These are phyloP conservation scores for Metarhizium rileyi DNA, from an alignment of 2,329 filamentous ascomycete species.

Conservation along the genomic window DNA sequence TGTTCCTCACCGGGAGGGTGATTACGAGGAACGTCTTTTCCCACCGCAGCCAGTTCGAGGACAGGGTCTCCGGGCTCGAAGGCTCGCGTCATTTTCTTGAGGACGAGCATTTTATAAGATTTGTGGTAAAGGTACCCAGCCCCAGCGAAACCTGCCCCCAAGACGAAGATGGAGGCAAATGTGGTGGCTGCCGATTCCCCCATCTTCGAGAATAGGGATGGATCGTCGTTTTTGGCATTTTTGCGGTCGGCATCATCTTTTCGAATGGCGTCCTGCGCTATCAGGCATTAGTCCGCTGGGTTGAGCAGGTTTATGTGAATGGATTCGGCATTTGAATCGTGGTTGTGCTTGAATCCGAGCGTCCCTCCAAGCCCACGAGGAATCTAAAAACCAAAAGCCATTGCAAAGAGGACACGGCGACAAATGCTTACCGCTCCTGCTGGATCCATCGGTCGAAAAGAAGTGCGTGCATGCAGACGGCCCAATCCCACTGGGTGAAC, in stretches of 20 bases:
- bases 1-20: conserved; percentile 29
- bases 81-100: conserved; percentile 87
- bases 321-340: not conserved
- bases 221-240: conserved; percentile 15
- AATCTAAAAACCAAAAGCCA: too few relatives aligned
- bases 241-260: not conserved
- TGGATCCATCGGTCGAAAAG: conserved; percentile 4
- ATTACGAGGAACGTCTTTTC: conserved; percentile 42
- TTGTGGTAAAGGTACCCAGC: conserved; percentile 73
- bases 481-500: not conserved
- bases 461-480: not conserved
- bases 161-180: conserved; percentile 61
- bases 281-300: not conserved
- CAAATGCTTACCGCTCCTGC: conserved; percentile 1
- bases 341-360: not conserved
- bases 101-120: conserved; percentile 79
- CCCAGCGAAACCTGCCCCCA: conserved; percentile 53
- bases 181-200: conserved; percentile 66
- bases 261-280: conserved; percentile 1
- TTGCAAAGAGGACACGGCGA: too few relatives aligned
- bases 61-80: conserved; percentile 90
- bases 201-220: conserved; percentile 49
- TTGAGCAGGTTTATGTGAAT: not conserved
- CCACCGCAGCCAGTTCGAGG: conserved; percentile 64
- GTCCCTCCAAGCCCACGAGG: too few relatives aligned